A percentile compares a stretch with the other conserved stretches of the same genome.
Conservation (phyloP, 768 basidiomycete species). For the Tulasnella sp. region DNA sequence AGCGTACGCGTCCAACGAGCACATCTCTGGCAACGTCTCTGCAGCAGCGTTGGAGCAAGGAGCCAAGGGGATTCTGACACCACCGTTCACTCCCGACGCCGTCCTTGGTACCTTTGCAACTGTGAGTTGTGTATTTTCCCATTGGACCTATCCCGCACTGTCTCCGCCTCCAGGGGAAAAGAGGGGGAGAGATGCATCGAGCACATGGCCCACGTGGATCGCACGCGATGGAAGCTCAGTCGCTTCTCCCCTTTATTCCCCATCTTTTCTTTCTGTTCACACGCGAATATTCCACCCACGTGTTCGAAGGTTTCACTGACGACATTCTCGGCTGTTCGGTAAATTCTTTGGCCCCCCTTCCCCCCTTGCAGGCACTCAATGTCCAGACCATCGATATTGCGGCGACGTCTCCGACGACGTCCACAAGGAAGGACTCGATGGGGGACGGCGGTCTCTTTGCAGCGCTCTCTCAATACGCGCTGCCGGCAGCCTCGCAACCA, state of each 20-base stretch:
- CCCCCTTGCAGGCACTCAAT: slow-evolving; percentile 1
- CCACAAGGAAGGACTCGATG: not conserved
- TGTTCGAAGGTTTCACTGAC: not conserved
- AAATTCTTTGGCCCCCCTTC: too few species aligned
- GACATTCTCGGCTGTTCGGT: not conserved
- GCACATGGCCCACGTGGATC: not conserved
- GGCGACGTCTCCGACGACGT: not conserved
- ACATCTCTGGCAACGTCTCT: slow-evolving; percentile 12
- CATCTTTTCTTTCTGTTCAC: not conserved
- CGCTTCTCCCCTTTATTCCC: slow-evolving; percentile 12
- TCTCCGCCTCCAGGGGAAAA: not conserved
- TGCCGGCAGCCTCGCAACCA: not conserved
- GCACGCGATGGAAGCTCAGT: not conserved
- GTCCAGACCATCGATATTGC: not conserved
- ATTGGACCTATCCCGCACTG: not conserved
- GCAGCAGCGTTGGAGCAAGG: slow-evolving; percentile 17
- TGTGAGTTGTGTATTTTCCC: slow-evolving; percentile 14
- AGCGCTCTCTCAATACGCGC: not conserved
- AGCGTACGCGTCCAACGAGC: not conserved
- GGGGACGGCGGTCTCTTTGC: not conserved
- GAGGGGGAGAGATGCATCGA: not conserved
- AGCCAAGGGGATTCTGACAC: slow-evolving; percentile 20
- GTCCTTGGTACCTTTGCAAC: slow-evolving; percentile 19
- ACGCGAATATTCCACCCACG: slow-evolving; percentile 7
- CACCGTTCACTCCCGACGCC: slow-evolving; percentile 20